Base-by-base conservation (phyloP, 495 filamentous ascomycete species). In the Aspergillus bertholletiae region DNA sequence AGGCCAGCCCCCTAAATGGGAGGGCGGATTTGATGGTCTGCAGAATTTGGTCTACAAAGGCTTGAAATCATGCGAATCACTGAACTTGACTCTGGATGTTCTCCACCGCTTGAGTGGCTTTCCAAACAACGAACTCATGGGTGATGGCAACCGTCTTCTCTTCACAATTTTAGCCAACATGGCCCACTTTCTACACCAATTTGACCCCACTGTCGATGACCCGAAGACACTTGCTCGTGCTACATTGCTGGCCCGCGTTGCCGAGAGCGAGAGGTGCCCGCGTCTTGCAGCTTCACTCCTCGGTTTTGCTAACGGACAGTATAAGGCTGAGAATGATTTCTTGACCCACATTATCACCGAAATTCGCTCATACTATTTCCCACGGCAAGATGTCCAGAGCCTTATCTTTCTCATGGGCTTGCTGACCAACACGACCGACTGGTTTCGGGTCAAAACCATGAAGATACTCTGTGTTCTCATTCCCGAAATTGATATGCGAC, bases 391-490 rank as follows among this genome's bases (percentile, higher is more conserved):
- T 54, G 88, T 90, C 52, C 81, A 85, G 41, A 88, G 88, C 72
- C 71, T 97, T 4, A 89, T 92, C 0, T 96, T 96, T 75, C 71
- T 97, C 28, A 88, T 99, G 77, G 90, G 94, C 5, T 80, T 97
- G 54, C 77, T 97, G 50, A 96, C 92, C 11, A 99, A 97, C 62
- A 84, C 83, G 32, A 79, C 88, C 0, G 80, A 86, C 23, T 97
- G 90, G 88, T 89, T 97, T 74, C 95, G 95, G 64, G 68, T 92
- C 40, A 89, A 90, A 75, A 92, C 88, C 2, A 92, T 97, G 87
- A 87, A 89, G 53, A 83, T 97, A 23, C 84, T 97, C 7, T 88
- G 88, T 62, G 84, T 88, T 39, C 73, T 97, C 49, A 87, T 97
- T 26, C 90, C 92, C 3, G 88, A 91, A 32, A 88, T 97, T 51